phyloP scores from a whole-genome alignment of 345 rosid genomes.

The Populus euphratica region DNA sequence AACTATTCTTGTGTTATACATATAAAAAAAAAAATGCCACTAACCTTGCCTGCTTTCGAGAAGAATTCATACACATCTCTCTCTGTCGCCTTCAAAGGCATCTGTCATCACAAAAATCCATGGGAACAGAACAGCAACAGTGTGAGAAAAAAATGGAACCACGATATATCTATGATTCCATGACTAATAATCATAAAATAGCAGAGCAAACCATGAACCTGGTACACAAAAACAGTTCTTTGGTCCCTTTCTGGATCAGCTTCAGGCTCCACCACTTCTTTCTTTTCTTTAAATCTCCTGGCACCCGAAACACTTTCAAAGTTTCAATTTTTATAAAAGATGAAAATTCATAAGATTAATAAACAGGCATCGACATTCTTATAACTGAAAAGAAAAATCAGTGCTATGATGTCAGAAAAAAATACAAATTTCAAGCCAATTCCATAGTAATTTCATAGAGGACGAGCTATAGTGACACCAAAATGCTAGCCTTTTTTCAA shows the following conservation, averaged over 20 bases:
- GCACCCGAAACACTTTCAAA: conserved; percentile 2
- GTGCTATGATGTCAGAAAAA: background rate
- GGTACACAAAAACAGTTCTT: conserved; percentile 93
- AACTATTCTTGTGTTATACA: background rate
- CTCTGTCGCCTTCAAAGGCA: conserved; percentile 92
- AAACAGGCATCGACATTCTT: background rate
- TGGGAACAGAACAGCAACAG: background rate
- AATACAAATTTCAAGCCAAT: background rate
- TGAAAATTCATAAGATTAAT: background rate
- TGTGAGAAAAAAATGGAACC: background rate
- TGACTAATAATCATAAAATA: background rate
- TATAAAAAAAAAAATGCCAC: conserved; percentile 13
- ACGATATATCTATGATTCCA: background rate
- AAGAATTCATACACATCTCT: conserved; percentile 91
- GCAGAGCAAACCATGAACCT: conserved; percentile 38
- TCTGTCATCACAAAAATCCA: conserved; percentile 40
- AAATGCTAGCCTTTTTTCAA: background rate
- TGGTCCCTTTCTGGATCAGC: conserved; percentile 97
- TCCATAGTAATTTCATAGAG: background rate
- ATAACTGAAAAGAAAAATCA: background rate
- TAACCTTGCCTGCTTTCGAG: conserved; percentile 91
- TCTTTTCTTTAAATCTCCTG: conserved; percentile 82
- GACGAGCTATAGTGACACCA: background rate
- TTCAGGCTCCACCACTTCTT: conserved; percentile 72
- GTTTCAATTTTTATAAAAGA: background rate